Conservation (phyloP, 177 flowering plant species). For the Vitis hybrid region DNA sequence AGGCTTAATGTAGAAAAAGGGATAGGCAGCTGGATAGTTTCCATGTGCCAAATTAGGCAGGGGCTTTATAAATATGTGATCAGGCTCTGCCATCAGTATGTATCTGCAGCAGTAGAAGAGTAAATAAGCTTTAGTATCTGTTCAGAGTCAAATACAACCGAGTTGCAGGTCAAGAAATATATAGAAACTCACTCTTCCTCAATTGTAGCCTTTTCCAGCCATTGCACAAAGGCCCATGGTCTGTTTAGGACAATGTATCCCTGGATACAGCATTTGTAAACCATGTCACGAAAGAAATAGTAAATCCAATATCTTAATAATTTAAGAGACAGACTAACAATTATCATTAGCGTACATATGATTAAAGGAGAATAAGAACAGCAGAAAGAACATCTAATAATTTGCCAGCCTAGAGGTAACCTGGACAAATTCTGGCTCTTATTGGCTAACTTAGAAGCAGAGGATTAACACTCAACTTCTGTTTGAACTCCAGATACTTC, state of each 20-base stretch:
- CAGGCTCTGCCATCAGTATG: constrained; percentile 96
- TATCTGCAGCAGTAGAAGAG: constrained; percentile 55
- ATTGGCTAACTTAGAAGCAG: too few relatives aligned
- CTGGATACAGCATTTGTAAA: constrained; percentile 35
- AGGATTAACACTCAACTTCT: too few relatives aligned
- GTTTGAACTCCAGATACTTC: too few relatives aligned
- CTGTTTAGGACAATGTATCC: constrained; percentile 94
- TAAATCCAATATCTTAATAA: not conserved
- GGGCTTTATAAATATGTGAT: constrained; percentile 82
- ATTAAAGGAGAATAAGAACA: not conserved
- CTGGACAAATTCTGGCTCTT: too few relatives aligned
- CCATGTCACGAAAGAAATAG: constrained; percentile 7
- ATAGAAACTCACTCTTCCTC: constrained; percentile 83
- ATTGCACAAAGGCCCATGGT: constrained; percentile 99
- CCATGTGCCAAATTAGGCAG: constrained; percentile 82
- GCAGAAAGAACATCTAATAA: too few relatives aligned
- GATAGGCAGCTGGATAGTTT: constrained; percentile 77
- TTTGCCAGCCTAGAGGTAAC: too few relatives aligned
- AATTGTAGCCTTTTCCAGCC: constrained; percentile 84
- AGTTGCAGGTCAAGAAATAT: not conserved
- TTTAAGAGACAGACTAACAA: not conserved
- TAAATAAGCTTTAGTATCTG: constrained; percentile 3
- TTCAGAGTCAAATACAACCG: not conserved
- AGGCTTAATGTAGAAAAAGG: constrained; percentile 92
- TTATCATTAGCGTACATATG: not conserved